Conservation (phyloP, 2,329 filamentous ascomycete genomes). For the Akanthomyces lecanii region DNA sequence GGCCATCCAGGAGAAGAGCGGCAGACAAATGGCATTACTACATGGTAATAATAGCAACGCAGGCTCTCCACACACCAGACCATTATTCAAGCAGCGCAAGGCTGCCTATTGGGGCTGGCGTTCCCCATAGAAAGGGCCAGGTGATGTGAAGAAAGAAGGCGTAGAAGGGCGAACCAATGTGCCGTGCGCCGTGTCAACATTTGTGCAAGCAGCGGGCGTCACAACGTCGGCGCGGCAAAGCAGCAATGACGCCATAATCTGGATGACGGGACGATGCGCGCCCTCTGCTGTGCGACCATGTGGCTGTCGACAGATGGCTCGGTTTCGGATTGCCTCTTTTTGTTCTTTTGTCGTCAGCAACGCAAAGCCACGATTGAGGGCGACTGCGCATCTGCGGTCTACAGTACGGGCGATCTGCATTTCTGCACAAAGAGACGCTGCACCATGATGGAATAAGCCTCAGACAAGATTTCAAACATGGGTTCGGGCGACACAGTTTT, state of each 20-base stretch:
- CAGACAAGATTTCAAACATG: conserved; percentile 8
- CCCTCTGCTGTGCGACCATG: neutral
- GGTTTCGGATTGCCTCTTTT: neutral
- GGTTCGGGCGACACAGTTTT: conserved; percentile 1
- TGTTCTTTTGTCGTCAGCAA: neutral
- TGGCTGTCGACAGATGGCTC: neutral
- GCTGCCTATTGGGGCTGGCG: neutral
- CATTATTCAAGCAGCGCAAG: neutral
- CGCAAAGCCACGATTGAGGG: neutral
- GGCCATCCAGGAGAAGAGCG: neutral
- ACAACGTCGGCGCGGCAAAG: neutral
- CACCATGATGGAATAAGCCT: conserved; percentile 7
- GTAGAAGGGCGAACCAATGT: neutral
- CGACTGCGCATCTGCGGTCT: neutral
- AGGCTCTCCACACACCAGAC: neutral
- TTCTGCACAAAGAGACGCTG: too few relatives aligned
- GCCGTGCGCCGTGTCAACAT: too few relatives aligned
- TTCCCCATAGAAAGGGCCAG: neutral
- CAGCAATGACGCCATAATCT: neutral
- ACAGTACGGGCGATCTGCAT: too few relatives aligned
- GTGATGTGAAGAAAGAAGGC: conserved; percentile 8
- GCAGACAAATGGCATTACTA: conserved; percentile 7
- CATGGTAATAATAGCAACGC: neutral
- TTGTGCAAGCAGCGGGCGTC: neutral
- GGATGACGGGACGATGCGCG: neutral